Percentiles rank a stretch among this genome's conserved stretches.
phyloP scores from a whole-genome alignment of 208 protist species.

The Borovskyia barvae region DNA sequence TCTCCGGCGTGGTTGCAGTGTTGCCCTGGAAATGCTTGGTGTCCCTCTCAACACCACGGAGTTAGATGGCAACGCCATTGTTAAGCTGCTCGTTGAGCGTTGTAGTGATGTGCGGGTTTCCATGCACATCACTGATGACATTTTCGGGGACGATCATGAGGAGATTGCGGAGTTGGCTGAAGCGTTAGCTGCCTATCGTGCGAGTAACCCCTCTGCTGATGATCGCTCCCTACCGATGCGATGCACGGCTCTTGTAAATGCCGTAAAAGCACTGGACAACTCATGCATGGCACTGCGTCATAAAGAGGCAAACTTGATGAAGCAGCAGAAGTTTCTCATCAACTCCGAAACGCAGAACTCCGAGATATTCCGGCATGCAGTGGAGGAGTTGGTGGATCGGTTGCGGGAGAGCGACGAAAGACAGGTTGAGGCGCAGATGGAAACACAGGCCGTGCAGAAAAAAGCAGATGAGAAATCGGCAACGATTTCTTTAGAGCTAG shows the following conservation, averaged over 20 bases:
- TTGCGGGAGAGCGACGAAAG: slow-evolving; percentile 4
- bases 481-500: too few relatives aligned
- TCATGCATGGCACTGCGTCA: slow-evolving; percentile 22
- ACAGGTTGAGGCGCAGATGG: slow-evolving; percentile 4
- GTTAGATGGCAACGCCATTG: slow-evolving; percentile 17
- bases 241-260: slow-evolving; percentile 22
- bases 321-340: slow-evolving; percentile 40
- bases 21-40: slow-evolving; percentile 23
- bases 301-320: slow-evolving; percentile 14
- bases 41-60: slow-evolving; percentile 7
- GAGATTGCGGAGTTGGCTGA: slow-evolving; percentile 10
- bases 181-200: not conserved
- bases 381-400: slow-evolving; percentile 21
- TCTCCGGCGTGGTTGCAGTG: slow-evolving; percentile 23
- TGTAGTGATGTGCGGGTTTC: slow-evolving; percentile 37
- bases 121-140: slow-evolving; percentile 16
- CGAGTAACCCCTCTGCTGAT: not conserved
- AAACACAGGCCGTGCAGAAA: not conserved
- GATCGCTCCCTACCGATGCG: slow-evolving; percentile 12
- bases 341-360: slow-evolving; percentile 25
- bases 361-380: slow-evolving; percentile 17
- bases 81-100: slow-evolving; percentile 29
- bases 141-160: slow-evolving; percentile 10
- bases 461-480: not conserved
- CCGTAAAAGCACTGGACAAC: slow-evolving; percentile 21